Percentiles rank a stretch among this genome's conserved stretches.
phyloP scores from a whole-genome alignment of 441 rosid species.

The Brassica hybrid region DNA sequence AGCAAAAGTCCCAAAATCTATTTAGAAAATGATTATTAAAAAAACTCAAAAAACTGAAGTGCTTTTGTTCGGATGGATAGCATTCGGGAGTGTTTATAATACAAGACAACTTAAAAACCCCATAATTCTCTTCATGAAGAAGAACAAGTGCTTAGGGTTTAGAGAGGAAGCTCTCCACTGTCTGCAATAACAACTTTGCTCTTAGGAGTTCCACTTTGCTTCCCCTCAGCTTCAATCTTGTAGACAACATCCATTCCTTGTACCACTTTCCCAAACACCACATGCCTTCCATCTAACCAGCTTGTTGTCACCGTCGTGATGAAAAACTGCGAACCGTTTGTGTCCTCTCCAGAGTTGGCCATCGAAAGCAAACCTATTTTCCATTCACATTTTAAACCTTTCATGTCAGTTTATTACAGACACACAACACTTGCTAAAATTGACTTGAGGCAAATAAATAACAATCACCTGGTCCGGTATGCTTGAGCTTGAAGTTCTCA shows the following conservation, averaged over 20 bases:
- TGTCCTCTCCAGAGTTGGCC: constrained; percentile 92
- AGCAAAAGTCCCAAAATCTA: background rate
- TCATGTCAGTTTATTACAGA: background rate
- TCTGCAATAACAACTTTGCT: constrained; percentile 77
- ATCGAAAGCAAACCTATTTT: constrained; percentile 72
- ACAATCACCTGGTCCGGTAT: constrained; percentile 72
- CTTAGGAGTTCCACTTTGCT: constrained; percentile 75
- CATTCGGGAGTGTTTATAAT: background rate
- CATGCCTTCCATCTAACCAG: constrained; percentile 94
- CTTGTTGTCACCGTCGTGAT: constrained; percentile 80
- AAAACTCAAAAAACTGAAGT: constrained; percentile 18
- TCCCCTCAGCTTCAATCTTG: constrained; percentile 90
- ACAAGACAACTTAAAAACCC: background rate
- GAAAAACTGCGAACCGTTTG: constrained; percentile 95
- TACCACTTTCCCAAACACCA: constrained; percentile 86
- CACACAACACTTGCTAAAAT: background rate
- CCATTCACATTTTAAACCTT: background rate
- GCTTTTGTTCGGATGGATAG: background rate
- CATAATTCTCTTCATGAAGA: background rate
- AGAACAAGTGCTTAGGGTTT: constrained; percentile 17
- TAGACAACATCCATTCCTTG: constrained; percentile 95
- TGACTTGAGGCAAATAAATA: background rate
- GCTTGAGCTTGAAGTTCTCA: constrained; percentile 90
- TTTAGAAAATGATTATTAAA: background rate
- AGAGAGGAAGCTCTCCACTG: constrained; percentile 85